These are phyloP conservation scores for Candida montana DNA, from an alignment of 805 yeast genomes.

Conservation along the genomic window DNA sequence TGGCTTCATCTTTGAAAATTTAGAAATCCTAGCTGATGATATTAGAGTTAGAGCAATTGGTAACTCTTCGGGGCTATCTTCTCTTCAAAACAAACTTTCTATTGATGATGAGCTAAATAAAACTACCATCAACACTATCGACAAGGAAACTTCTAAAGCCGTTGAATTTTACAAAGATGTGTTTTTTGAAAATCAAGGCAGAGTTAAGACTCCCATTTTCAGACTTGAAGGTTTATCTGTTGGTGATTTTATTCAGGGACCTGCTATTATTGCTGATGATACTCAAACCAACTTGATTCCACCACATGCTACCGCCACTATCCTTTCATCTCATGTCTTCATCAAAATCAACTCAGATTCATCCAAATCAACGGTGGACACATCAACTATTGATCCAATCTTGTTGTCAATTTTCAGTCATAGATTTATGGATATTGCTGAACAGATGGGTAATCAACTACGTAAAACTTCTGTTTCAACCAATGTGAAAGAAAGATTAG, in stretches of 20 bases:
- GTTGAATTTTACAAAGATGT: conserved; percentile 39
- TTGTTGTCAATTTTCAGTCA: conserved; percentile 73
- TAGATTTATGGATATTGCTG: conserved; percentile 87
- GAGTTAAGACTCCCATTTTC: conserved; percentile 49
- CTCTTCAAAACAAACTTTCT: conserved; percentile 34
- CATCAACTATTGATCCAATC: conserved; percentile 55
- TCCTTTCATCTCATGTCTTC: conserved; percentile 58
- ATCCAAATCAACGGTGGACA: conserved; percentile 24
- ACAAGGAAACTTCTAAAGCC: conserved; percentile 13
- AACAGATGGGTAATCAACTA: conserved; percentile 79
- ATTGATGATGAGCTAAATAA: conserved; percentile 50
- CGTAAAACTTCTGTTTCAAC: conserved; percentile 78
- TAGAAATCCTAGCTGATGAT: conserved; percentile 63
- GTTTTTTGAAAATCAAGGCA: conserved; percentile 47
- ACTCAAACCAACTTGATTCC: conserved; percentile 77
- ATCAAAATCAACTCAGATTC: conserved; percentile 28
- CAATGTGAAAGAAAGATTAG: conserved; percentile 77
- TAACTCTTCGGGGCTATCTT: conserved; percentile 31
- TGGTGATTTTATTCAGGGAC: conserved; percentile 58
- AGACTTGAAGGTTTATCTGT: conserved; percentile 44
- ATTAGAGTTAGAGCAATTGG: conserved; percentile 71
- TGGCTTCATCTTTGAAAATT: conserved; percentile 57
- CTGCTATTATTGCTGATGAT: conserved; percentile 72
- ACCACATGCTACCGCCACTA: conserved; percentile 51
- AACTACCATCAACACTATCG: conserved; percentile 25